Percentiles rank a stretch among this genome's conserved stretches.
Evolutionary conservation across 1,284 basidiomycete species (phyloP).

Genomic region (Pholiota adiposa): DNA sequence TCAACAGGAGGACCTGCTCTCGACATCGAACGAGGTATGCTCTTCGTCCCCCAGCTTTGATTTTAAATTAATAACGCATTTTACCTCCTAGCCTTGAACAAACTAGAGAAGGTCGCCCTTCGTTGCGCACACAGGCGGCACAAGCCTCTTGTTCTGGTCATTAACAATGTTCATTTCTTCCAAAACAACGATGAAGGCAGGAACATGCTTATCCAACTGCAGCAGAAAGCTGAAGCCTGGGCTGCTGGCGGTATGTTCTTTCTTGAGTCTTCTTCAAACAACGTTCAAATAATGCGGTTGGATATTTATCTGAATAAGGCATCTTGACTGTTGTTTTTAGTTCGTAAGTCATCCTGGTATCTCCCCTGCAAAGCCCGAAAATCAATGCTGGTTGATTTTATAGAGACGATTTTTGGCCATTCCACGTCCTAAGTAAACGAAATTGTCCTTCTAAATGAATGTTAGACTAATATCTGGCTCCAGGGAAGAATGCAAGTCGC

Average conservation of each 20-base stretch:
- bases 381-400: neutral
- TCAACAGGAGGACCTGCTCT: conserved; percentile 70
- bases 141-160: conserved; percentile 75
- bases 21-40: conserved; percentile 79
- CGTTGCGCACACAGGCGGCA: conserved; percentile 57
- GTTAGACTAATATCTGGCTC: neutral
- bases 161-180: conserved; percentile 82
- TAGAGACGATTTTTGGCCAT: conserved; percentile 83
- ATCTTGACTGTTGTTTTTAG: conserved; percentile 82
- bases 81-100: conserved; percentile 65
- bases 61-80: neutral
- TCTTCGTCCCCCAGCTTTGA: neutral
- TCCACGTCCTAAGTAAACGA: conserved; percentile 62
- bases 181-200: conserved; percentile 80
- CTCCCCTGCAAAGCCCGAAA: too few relatives aligned
- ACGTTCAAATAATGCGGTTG: too few relatives aligned
- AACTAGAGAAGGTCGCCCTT: conserved; percentile 86
- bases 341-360: conserved; percentile 44
- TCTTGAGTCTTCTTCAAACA: conserved; percentile 4
- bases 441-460: neutral
- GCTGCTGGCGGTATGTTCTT: conserved; percentile 69
- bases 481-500: conserved; percentile 72
- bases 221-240: conserved; percentile 86
- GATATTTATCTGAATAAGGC: conserved; percentile 43
- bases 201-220: conserved; percentile 79